These are phyloP conservation scores for Pichia eremophila DNA, from an alignment of 805 yeast species.

Conservation along the genomic window DNA sequence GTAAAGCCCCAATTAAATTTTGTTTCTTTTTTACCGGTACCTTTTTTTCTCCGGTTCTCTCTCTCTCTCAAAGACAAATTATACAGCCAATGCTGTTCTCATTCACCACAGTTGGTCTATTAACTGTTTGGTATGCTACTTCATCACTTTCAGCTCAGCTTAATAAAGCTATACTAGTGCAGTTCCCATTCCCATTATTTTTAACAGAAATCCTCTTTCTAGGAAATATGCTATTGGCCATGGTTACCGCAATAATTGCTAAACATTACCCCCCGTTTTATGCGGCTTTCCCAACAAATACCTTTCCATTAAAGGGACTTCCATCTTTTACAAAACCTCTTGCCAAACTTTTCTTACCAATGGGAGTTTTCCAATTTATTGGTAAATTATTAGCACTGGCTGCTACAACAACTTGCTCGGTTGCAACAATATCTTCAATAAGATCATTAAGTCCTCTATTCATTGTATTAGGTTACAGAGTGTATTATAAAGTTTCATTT, in stretches of 20 bases:
- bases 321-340: slow-evolving; percentile 28
- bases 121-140: slow-evolving; percentile 43
- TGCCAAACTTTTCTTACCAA: slow-evolving; percentile 44
- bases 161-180: slow-evolving; percentile 45
- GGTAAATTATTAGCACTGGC: slow-evolving; percentile 56
- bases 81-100: no score
- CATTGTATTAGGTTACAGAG: slow-evolving; percentile 46
- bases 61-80: no score
- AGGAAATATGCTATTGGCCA: slow-evolving; percentile 32
- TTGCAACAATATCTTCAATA: slow-evolving; percentile 64
- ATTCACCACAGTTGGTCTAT: neutral
- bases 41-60: no score
- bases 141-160: slow-evolving; percentile 59
- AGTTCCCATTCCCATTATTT: slow-evolving; percentile 53
- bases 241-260: slow-evolving; percentile 8
- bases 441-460: slow-evolving; percentile 58
- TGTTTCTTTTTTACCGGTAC: no score
- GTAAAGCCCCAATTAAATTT: no score
- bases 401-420: slow-evolving; percentile 57
- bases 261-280: slow-evolving; percentile 7
- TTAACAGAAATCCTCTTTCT: slow-evolving; percentile 57
- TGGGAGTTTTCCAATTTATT: slow-evolving; percentile 56
- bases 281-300: slow-evolving; percentile 40
- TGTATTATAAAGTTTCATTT: slow-evolving; percentile 40
- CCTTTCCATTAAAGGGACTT: slow-evolving; percentile 34